Evolutionary conservation across 176 grass and related monocot genomes (phyloP).

Genomic region (Cymbopogon citratus): DNA sequence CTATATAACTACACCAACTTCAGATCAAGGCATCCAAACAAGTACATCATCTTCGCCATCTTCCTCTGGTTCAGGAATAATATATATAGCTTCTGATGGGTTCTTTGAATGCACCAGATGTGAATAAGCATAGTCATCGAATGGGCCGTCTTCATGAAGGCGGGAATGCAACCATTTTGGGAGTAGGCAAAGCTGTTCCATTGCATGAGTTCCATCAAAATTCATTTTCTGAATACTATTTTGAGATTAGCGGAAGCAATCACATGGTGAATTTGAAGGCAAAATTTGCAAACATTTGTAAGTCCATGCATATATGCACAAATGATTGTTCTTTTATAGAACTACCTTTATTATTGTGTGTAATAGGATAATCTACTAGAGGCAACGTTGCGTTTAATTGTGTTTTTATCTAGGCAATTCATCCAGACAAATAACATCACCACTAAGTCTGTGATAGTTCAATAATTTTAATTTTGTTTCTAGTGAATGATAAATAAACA

Average conservation of each 20-base stretch:
- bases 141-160: neutral
- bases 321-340: neutral
- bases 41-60: no score
- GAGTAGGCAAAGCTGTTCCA: neutral
- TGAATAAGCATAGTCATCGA: neutral
- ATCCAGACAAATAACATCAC: neutral
- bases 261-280: constrained; percentile 14
- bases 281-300: constrained; percentile 10
- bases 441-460: no score
- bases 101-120: neutral
- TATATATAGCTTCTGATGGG: neutral
- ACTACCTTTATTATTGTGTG: neutral
- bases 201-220: neutral
- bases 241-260: neutral
- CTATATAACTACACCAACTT: no score
- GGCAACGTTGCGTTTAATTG: no score
- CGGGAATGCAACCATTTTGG: neutral
- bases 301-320: neutral
- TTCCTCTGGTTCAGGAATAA: neutral
- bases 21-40: no score
- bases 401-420: no score
- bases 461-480: neutral
- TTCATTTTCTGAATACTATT: constrained; percentile 13
- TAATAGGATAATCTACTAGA: no score
- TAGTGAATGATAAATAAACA: neutral